These are phyloP conservation scores for Linnemannia exigua DNA, from an alignment of 192 early-diverging fungal genomes.

Conservation along the genomic window DNA sequence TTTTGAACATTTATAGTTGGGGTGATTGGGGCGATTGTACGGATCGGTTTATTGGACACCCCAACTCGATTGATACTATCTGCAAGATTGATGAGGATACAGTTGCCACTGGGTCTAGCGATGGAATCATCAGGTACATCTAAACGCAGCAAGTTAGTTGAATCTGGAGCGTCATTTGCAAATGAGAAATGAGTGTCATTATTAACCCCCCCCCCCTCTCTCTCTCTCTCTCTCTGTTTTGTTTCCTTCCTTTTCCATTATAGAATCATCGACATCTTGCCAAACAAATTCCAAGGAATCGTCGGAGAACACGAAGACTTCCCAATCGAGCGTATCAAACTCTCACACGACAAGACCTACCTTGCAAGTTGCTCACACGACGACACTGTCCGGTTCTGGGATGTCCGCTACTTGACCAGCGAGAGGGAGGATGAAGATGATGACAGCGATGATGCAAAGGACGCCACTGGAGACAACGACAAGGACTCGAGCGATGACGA, in stretches of 20 bases:
- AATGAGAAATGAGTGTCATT: too few species aligned
- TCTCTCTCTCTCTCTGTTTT: too few species aligned
- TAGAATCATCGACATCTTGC: slow-evolving; percentile 87
- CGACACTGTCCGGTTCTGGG: slow-evolving; percentile 90
- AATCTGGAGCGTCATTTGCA: too few species aligned
- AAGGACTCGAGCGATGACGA: slow-evolving; percentile 46
- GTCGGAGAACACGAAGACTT: slow-evolving; percentile 91
- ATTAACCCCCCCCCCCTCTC: not conserved
- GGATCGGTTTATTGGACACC: slow-evolving; percentile 96
- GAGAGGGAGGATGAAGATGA: slow-evolving; percentile 61
- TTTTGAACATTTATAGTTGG: slow-evolving; percentile 89
- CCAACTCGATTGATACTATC: slow-evolving; percentile 90
- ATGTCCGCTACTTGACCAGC: slow-evolving; percentile 73
- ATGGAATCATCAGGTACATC: slow-evolving; percentile 84
- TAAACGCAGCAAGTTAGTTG: too few species aligned
- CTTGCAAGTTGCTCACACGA: slow-evolving; percentile 92
- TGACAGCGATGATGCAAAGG: slow-evolving; percentile 62
- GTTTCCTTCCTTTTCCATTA: not conserved
- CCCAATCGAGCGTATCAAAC: slow-evolving; percentile 87
- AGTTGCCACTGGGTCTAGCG: slow-evolving; percentile 91
- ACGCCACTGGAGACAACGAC: slow-evolving; percentile 60
- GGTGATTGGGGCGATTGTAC: slow-evolving; percentile 94
- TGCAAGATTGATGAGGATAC: slow-evolving; percentile 86
- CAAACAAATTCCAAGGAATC: slow-evolving; percentile 92
- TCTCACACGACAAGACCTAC: slow-evolving; percentile 80